Base-by-base conservation (phyloP, 208 protist species). In the Wallacemonas sp. region DNA sequence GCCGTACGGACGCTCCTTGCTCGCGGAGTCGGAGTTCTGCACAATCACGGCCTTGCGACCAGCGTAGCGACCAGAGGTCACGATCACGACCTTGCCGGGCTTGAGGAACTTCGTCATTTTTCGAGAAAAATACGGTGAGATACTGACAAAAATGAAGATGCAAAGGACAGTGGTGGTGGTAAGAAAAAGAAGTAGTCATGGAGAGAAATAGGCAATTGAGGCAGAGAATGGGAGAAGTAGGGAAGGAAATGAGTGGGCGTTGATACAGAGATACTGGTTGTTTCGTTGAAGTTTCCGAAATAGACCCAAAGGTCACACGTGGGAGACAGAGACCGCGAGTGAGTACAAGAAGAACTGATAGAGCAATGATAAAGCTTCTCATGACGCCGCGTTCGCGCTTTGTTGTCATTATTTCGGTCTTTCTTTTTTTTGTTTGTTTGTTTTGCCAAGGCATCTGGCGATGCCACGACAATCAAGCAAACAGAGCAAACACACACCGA, bases 21-120 rank as follows among this genome's bases (percentile, higher is more conserved):
- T 97, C 64, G 75, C 81, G 4, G 82, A 49, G 70, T 97, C 92
- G 57, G 85, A 91, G 89, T 97, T 98, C 80, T 98, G 96, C 46
- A 99, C 95, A 57, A 99, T 98, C 69, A 99, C 97, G 69, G 97
- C 98, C 90, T 99, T 99, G 79, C 87, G 87, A 81, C 98, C 98
- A 57, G 98, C 98, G 83, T 98, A 98, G 73, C 97, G 93, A 65
- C 98, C 98, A 72, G 95, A 90, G 36, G 98, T 95, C 72, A 99
- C 75, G 78, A 99, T 97, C 65, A 99, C 97, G 46, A 99, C 97
- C 89, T 98, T 98, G 57, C 97, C 97, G 74, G 95, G 86, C 89
- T 99, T 99, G 71, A 99, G 83, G 84, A 97, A 94, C 87, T 97
- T 97, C 75, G 85, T 81, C 82, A 84, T 93, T 25, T 44, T 64